A percentile compares a stretch with the other conserved stretches of the same genome.
These are phyloP conservation scores for Tuctoria greenei DNA, from an alignment of 176 grass and related monocot genomes.

Conservation along the genomic window DNA sequence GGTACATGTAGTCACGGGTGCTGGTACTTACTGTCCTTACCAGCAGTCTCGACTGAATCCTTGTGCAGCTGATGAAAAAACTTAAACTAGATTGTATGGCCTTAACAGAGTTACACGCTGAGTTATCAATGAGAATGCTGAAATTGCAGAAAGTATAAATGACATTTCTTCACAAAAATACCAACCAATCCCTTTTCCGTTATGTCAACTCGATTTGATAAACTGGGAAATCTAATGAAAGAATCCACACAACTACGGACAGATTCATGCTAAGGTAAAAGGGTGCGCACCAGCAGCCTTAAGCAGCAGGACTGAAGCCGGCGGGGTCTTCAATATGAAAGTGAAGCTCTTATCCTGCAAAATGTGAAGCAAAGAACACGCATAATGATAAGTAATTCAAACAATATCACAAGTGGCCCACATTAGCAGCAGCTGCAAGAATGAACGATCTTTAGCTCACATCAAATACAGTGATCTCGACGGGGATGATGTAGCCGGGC, in stretches of 20 bases:
- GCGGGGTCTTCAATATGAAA: slow-evolving; percentile 94
- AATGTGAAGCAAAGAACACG: slow-evolving; percentile 4
- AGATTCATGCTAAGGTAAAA: background rate
- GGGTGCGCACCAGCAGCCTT: slow-evolving; percentile 81
- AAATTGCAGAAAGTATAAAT: background rate
- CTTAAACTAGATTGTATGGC: background rate
- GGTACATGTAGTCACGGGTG: background rate
- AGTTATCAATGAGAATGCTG: background rate
- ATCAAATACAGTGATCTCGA: slow-evolving; percentile 98
- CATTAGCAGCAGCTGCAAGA: background rate
- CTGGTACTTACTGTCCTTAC: background rate
- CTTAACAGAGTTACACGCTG: background rate
- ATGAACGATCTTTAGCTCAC: slow-evolving; percentile 39
- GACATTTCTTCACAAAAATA: background rate
- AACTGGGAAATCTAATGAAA: background rate
- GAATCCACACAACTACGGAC: background rate
- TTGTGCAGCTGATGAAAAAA: background rate
- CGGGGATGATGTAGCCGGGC: slow-evolving; percentile 90
- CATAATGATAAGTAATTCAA: background rate
- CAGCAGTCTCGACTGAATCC: background rate
- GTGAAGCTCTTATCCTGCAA: slow-evolving; percentile 95
- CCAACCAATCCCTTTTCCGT: background rate
- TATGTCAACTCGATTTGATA: background rate
- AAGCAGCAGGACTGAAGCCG: slow-evolving; percentile 88
- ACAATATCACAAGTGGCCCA: background rate